Base-by-base conservation (phyloP, 257 asterid genomes). In the Nicotiana tabacum region DNA sequence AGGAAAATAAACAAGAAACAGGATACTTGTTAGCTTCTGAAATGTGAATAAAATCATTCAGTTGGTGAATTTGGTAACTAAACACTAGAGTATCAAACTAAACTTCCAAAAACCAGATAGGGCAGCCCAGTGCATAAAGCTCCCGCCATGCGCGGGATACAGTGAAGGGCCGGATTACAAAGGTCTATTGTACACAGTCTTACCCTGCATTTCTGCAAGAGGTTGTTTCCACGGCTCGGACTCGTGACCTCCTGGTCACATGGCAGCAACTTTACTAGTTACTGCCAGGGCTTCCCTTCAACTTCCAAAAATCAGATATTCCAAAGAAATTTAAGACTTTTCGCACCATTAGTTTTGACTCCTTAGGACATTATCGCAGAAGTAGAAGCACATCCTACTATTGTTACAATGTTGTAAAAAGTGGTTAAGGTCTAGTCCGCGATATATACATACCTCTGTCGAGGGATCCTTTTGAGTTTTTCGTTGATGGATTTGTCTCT, bases 381-480 rank as follows among this genome's bases (percentile, higher is more conserved):
- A 9, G 58, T 16, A 3, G 18, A 55, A 9, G 51, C 13, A 55
- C 4, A 1, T 32, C 62, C 80, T 24, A 77, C 58, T 3, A 78
- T 81, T 4, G 37, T 60, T 32, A 32, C 58, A 80, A 37, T 37
- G 62, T 12, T 35, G 43, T 27, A 79, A 79, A 15, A 62, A 61
- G 46, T 66, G 64, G 27, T 8, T 55, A 9, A 68, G 74, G 81
- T 0, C 61, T 46, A 24, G 39, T 72, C 1, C 61, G 27, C 21
- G 6, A 12, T 43, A 43, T 43, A 74, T 13, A 48, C 80, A 13
- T 67, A 93, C 98, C 98, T 94, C 97, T 87, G 78, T 93, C 97
- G 32, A 85, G 87, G 37, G 97, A 94, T 60, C 94, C 92, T 70
- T 91, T 93, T 56, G 93, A 77, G 84, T 69, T 80, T 81, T 88